Percentiles rank a stretch among this genome's conserved stretches.
Evolutionary conservation across 495 filamentous ascomycete genomes (phyloP).

Genomic region (Parathielavia hyrcaniae): DNA sequence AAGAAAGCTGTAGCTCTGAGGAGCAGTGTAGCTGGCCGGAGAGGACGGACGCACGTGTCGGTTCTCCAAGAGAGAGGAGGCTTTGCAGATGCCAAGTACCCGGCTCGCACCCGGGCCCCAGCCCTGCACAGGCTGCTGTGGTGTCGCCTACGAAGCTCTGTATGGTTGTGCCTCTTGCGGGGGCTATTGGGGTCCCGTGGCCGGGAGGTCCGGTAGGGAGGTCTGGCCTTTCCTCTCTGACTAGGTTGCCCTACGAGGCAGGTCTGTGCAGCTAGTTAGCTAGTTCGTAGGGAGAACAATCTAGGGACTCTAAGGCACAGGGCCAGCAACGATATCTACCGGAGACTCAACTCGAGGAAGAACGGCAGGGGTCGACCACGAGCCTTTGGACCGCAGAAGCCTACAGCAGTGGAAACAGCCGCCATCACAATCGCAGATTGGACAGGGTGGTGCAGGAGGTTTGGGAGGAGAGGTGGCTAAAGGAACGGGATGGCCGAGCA

Average conservation of each 20-base stretch:
- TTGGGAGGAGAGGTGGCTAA: not conserved
- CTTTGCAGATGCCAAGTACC: not conserved
- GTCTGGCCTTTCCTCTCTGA: conserved; percentile 3
- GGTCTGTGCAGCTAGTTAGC: not conserved
- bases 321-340: no score
- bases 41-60: conserved; percentile 2
- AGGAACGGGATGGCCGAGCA: not conserved
- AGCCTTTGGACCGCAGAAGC: not conserved
- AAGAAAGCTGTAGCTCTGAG: not conserved
- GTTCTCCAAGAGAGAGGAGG: not conserved
- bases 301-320: not conserved
- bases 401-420: not conserved
- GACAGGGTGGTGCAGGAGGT: not conserved
- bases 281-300: not conserved
- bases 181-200: not conserved
- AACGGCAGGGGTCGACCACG: not conserved
- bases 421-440: not conserved
- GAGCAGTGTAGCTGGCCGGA: not conserved
- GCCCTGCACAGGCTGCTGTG: not conserved
- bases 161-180: not conserved
- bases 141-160: conserved; percentile 1
- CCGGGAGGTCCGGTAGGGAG: not conserved
- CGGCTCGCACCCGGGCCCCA: not conserved
- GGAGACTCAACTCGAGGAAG: no score
- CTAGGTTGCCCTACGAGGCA: not conserved